phyloP scores from a whole-genome alignment of 257 asterid species.

The Coffea canephora region DNA sequence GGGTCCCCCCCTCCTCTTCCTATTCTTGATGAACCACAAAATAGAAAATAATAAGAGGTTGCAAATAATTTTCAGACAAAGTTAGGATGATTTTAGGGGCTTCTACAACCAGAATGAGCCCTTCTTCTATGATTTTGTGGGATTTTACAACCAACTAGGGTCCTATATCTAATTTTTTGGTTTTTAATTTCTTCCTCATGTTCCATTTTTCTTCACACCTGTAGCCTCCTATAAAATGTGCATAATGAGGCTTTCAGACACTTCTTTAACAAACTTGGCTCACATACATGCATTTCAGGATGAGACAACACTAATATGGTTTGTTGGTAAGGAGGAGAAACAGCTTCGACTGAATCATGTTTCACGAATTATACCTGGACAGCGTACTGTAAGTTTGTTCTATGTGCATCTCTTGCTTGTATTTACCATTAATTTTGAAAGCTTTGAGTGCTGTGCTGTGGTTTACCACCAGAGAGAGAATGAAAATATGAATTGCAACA shows the following conservation, averaged over 20 bases:
- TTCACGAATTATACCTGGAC: slow-evolving; percentile 75
- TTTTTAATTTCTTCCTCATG: neutral
- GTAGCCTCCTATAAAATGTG: neutral
- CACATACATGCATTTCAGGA: slow-evolving; percentile 43
- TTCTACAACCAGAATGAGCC: neutral
- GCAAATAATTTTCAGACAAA: neutral
- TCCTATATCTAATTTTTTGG: neutral
- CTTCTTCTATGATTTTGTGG: neutral
- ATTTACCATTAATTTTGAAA: neutral
- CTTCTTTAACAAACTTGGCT: neutral
- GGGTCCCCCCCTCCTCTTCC: neutral
- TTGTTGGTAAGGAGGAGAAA: slow-evolving; percentile 59
- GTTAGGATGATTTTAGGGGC: neutral
- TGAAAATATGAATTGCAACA: neutral
- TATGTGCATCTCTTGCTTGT: neutral
- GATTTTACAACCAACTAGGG: neutral
- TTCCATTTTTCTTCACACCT: neutral
- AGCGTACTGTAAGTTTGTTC: slow-evolving; percentile 64
- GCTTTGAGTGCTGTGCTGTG: neutral
- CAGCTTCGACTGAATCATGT: slow-evolving; percentile 53
- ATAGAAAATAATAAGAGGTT: neutral
- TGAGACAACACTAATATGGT: slow-evolving; percentile 63
- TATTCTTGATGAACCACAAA: neutral
- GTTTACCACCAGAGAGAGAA: slow-evolving; percentile 5
- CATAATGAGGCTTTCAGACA: too few relatives aligned